These are phyloP conservation scores for Pythium chondricola DNA, from an alignment of 352 stramenopile genomes.

Conservation along the genomic window DNA sequence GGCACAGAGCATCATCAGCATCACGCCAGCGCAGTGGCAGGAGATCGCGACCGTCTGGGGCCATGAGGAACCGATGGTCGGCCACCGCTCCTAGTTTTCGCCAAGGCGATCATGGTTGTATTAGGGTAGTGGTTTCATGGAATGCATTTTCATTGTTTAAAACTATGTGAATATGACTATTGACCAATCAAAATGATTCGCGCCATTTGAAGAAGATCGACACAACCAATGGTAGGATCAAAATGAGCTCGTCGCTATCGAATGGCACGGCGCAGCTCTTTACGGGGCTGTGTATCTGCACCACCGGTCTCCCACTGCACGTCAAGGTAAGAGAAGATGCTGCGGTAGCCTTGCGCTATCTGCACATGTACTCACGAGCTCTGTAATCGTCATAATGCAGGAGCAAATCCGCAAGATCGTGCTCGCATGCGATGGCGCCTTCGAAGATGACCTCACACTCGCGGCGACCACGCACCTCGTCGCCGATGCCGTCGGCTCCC, in stretches of 20 bases:
- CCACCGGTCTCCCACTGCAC: conserved; percentile 40
- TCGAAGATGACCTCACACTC: conserved; percentile 48
- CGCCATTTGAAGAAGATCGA: not conserved
- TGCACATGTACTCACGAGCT: not conserved
- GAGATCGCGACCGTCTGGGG: conserved; percentile 36
- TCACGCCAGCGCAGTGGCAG: conserved; percentile 68
- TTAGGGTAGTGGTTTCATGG: not conserved
- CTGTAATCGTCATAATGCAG: conserved; percentile 16
- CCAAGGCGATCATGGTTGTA: not conserved
- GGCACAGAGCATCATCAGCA: conserved; percentile 77
- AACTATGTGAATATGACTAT: not conserved
- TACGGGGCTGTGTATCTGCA: conserved; percentile 40
- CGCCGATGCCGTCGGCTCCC: conserved; percentile 47
- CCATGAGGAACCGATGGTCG: conserved; percentile 51
- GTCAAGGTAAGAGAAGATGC: conserved; percentile 31
- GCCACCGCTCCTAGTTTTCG: conserved; percentile 47
- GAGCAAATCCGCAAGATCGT: conserved; percentile 71
- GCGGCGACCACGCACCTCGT: conserved; percentile 56
- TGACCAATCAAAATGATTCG: not conserved
- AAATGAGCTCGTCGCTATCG: conserved; percentile 1
- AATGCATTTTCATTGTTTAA: not conserved
- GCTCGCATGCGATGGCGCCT: conserved; percentile 42
- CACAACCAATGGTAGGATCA: not conserved
- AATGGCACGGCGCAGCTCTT: conserved; percentile 28
- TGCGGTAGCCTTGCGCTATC: not conserved